Evolutionary conservation across 1,284 basidiomycete genomes (phyloP), one percentile per base, ranked within the genome.

Genomic region (Cutaneotrichosporon sp.): DNA sequence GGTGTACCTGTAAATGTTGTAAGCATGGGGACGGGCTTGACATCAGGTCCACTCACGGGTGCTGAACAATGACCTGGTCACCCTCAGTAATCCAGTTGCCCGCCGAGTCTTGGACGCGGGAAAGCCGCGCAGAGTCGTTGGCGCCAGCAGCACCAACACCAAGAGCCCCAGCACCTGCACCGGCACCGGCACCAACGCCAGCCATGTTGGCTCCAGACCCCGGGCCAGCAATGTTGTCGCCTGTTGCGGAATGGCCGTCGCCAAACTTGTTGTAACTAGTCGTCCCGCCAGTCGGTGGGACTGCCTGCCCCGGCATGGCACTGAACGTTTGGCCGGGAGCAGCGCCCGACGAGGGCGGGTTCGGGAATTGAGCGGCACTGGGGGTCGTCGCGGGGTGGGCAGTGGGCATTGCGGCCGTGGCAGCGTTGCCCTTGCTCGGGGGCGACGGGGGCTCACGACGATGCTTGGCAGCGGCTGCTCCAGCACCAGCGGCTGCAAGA

Each of bases 1-100:
- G 35, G 62, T 53, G 55, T 75, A 75, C 4, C 39, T 37, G 20
- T 5, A 10, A 36, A n/a, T n/a, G n/a, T n/a, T 26, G n/a, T 51
- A 21, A 23, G 38, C 20, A n/a, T 59, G 56, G 2, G 58, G 21
- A 40, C 38, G 54, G 4, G 18, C 40, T 33, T 2, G 3, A 14
- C 21, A 30, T 17, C 22, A n/a, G 13, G n/a, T n/a, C n/a, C 8
- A 37, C 45, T 23, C 21, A 50, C 42, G 50, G 54, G 54, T 56
- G 50, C 33, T 49, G 40, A 23, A 36, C 55, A 3, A 37, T 20
- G 4, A 49, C 51, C 10, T 41, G 43, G 10, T 43, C 23, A 20
- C 51, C 55, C 17, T 45, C 48, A 10, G 15, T 20, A 36, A 52
- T 38, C 37, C 46, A 52, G n/a, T 36, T 33, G 17, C 51, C 51